Base-by-base conservation (phyloP, 495 filamentous ascomycete genomes). In the Penicillium canescens region DNA sequence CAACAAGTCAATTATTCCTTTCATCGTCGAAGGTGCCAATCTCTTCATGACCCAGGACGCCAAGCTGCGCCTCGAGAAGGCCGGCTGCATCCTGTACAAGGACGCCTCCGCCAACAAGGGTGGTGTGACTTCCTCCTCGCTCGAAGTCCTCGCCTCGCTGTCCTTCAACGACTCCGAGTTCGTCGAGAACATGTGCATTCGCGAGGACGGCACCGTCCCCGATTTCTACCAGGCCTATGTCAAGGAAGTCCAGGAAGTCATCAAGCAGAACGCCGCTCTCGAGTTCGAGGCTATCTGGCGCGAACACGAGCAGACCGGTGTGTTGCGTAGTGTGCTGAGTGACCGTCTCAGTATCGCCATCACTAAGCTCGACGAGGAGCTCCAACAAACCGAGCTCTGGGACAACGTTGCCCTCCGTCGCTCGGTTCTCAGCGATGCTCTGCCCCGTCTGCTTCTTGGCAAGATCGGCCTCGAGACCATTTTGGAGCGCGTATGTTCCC, bases 251-350 rank as follows among this genome's bases (percentile, higher is more conserved):
- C 94, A 98, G 70, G 80, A 82, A 37, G 87, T 85, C 41, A 96
- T 98, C 72, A 85, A 89, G 73, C 79, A 87, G 42, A 98, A 98
- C 57, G 94, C 95, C 40, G 76, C 80, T 2, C 82, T 98, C 45
- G 94, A 98, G 73, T 98, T 98, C 54, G 95, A 98, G 71, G 94
- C 94, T 47, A 92, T 98, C 70, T 98, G 94, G 94, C 84, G 87
- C 52, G 94, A 98, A 70, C 84, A 96, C 67, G 82, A 91, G 73
- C 75, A 88, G 67, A 95, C 88, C 2, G 88, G 88, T 43, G 77
- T 87, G 38, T 69, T 89, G 21, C 82, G 91, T 49, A 94, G 90
- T 49, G 85, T 91, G 3, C 82, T 98, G 20, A 94, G 89, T 51
- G 94, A 98, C 65, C 87, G 85, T 56, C 82, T 98, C 55, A 92